These are phyloP conservation scores for Gigaspora rosea DNA, from an alignment of 192 early-diverging fungal genomes.

Conservation along the genomic window DNA sequence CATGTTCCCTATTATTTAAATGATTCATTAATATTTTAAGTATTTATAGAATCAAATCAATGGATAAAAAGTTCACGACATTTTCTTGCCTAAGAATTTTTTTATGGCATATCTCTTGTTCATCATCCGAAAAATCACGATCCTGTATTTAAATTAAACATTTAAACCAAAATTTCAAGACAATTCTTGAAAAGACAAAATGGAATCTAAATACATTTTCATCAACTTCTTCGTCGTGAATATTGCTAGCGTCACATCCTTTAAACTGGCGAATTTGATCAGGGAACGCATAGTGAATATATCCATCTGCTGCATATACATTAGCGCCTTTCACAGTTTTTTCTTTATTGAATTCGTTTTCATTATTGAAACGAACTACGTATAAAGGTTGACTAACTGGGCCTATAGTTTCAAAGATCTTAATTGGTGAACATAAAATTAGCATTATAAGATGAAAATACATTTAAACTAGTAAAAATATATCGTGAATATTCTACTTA, in stretches of 20 bases:
- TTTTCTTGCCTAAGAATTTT: neutral
- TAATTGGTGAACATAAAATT: neutral
- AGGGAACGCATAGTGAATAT: conserved; percentile 68
- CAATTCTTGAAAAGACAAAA: neutral
- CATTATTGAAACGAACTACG: conserved; percentile 71
- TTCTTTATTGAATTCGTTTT: conserved; percentile 58
- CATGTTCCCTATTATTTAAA: neutral
- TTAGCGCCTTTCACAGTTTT: conserved; percentile 45
- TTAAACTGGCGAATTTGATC: conserved; percentile 64
- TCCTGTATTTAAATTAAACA: conserved; percentile 1
- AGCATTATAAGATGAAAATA: neutral
- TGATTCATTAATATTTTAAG: neutral
- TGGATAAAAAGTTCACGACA: neutral
- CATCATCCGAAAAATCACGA: conserved; percentile 20
- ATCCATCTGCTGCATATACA: conserved; percentile 67
- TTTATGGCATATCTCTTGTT: neutral
- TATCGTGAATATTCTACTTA: neutral
- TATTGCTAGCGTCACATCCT: conserved; percentile 91
- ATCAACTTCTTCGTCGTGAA: conserved; percentile 88
- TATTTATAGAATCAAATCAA: neutral
- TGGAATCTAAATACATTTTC: conserved; percentile 50
- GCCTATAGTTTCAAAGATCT: conserved; percentile 92
- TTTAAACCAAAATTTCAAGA: neutral
- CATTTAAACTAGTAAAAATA: neutral
- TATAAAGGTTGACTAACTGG: conserved; percentile 83